phyloP scores from a whole-genome alignment of 2,329 filamentous ascomycete species.

The Colletotrichum brevisporum region DNA sequence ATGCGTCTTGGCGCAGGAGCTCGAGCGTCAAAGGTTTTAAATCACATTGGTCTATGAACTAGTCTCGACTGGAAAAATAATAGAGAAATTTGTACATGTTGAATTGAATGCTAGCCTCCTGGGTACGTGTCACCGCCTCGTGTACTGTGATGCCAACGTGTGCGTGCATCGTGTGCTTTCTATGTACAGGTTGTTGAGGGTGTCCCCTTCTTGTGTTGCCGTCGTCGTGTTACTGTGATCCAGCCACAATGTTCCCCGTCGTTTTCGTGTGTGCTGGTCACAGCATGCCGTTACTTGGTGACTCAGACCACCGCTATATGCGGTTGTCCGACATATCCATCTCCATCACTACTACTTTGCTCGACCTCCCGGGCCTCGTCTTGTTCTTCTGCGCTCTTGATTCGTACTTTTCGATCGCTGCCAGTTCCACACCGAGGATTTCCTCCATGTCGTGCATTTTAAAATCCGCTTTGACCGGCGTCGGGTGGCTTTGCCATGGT shows the following conservation, averaged over 20 bases:
- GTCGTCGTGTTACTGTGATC: background rate
- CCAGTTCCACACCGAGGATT: constrained; percentile 1
- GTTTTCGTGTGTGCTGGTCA: background rate
- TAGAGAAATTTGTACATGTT: background rate
- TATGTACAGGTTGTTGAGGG: background rate
- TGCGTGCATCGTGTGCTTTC: constrained; percentile 4
- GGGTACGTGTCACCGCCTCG: constrained; percentile 9
- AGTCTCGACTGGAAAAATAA: too few relatives aligned
- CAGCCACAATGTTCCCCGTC: background rate
- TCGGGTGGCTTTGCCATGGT: constrained; percentile 17
- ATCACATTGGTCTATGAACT: too few relatives aligned
- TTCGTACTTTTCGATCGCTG: constrained; percentile 18
- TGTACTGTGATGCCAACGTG: background rate
- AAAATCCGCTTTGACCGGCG: constrained; percentile 14
- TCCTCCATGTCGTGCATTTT: constrained; percentile 12
- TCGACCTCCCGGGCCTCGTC: constrained; percentile 1
- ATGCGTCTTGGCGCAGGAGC: background rate
- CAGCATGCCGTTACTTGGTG: background rate
- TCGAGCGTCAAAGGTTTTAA: background rate
- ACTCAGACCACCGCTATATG: background rate
- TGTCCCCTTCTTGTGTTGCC: background rate
- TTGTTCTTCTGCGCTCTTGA: background rate
- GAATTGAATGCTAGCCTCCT: background rate
- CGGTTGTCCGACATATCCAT: background rate
- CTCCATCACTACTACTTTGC: background rate